Percentiles rank a stretch among this genome's conserved stretches.
Conservation (phyloP, 139 green algal genomes). For the Coelastrella sp. region DNA sequence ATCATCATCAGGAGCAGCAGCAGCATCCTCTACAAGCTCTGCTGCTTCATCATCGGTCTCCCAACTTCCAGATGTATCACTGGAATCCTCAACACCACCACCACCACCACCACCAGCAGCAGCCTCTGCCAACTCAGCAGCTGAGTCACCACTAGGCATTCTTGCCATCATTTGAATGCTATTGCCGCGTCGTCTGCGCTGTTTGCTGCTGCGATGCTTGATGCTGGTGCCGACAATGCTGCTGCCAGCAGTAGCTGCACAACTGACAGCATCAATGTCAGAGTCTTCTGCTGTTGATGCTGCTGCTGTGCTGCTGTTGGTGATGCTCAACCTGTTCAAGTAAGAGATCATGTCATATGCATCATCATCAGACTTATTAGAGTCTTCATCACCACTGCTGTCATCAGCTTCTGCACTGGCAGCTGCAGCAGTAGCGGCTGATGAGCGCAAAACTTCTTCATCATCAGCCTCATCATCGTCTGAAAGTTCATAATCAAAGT, state of each 20-base stretch:
- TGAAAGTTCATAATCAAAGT: conserved; percentile 21
- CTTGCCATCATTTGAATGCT: no score
- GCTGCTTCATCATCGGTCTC: conserved; percentile 34
- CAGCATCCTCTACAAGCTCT: neutral
- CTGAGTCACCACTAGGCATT: no score
- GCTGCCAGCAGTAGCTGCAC: conserved; percentile 16
- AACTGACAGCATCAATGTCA: neutral
- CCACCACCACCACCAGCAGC: neutral
- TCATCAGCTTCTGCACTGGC: neutral
- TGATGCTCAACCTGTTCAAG: neutral
- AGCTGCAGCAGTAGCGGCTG: neutral
- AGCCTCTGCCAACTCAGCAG: neutral
- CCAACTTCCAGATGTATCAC: conserved; percentile 10
- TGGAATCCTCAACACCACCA: neutral
- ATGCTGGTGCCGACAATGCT: neutral
- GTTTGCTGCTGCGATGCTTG: no score
- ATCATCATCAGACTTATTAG: conserved; percentile 21
- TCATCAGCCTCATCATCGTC: neutral
- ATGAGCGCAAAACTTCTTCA: neutral
- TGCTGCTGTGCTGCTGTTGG: neutral
- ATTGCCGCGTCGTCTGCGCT: no score
- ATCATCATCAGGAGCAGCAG: neutral
- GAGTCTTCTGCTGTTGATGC: neutral
- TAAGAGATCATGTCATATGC: conserved; percentile 45
- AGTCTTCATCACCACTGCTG: neutral